Percentiles rank a stretch among this genome's conserved stretches.
These are phyloP conservation scores for Leccinum boreale DNA, from an alignment of 768 basidiomycete genomes.

Conservation along the genomic window DNA sequence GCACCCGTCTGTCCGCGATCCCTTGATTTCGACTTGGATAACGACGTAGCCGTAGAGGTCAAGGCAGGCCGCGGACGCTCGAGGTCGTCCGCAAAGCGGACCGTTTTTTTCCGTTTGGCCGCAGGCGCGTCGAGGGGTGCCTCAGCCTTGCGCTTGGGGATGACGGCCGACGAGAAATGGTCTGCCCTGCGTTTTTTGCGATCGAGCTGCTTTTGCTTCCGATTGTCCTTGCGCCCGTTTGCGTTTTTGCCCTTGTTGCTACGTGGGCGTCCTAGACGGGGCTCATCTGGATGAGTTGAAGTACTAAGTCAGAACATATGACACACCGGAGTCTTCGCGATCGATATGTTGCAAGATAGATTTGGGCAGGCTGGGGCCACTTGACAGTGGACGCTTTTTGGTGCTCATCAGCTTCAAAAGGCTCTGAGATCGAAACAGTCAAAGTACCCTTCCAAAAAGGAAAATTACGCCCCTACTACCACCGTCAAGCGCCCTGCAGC, in stretches of 20 bases:
- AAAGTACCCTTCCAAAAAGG: neutral
- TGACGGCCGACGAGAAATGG: constrained; percentile 42
- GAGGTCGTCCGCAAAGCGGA: constrained; percentile 2
- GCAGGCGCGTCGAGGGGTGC: constrained; percentile 36
- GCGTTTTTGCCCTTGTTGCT: too few species aligned
- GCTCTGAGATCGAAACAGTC: too few species aligned
- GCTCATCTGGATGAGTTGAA: too few species aligned
- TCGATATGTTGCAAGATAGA: too few species aligned
- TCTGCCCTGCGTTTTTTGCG: constrained; percentile 23
- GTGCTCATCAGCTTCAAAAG: constrained; percentile 6
- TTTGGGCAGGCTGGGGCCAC: constrained; percentile 25
- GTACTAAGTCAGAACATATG: too few species aligned
- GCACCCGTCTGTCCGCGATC: neutral
- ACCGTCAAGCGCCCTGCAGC: too few species aligned
- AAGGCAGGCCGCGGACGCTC: neutral
- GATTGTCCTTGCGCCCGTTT: too few species aligned
- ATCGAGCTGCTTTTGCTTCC: constrained; percentile 56
- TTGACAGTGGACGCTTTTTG: constrained; percentile 1
- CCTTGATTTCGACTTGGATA: neutral
- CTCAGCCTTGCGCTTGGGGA: constrained; percentile 30
- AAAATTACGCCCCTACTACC: neutral
- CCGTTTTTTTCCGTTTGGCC: constrained; percentile 43
- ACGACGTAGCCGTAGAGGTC: too few species aligned
- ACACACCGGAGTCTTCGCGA: too few species aligned
- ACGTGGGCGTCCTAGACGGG: too few species aligned